Percentiles rank a stretch among this genome's conserved stretches.
Evolutionary conservation across 805 yeast genomes (phyloP).

Genomic region (Candida piceae): DNA sequence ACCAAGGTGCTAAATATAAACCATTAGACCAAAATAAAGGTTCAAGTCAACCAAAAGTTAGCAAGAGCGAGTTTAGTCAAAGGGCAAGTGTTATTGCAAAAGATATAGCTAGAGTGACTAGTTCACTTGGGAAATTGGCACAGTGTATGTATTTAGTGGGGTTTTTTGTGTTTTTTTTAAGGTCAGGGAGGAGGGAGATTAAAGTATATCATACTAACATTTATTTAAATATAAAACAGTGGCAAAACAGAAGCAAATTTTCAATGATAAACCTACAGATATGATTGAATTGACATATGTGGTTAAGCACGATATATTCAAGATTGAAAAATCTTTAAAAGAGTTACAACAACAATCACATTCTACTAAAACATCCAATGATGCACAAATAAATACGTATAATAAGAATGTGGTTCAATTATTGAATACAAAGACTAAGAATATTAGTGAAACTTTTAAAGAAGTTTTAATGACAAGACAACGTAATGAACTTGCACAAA

Average conservation of each 20-base stretch:
- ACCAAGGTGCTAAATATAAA: slow-evolving; percentile 16
- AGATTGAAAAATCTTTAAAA: slow-evolving; percentile 67
- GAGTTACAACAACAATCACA: slow-evolving; percentile 50
- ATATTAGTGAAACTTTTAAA: slow-evolving; percentile 88
- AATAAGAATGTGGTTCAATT: slow-evolving; percentile 83
- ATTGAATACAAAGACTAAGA: slow-evolving; percentile 83
- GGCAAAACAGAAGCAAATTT: slow-evolving; percentile 85
- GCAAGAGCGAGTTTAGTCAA: slow-evolving; percentile 57
- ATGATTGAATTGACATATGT: slow-evolving; percentile 87
- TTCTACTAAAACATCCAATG: slow-evolving; percentile 34
- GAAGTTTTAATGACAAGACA: slow-evolving; percentile 87
- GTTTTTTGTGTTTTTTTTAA: background rate
- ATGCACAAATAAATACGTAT: slow-evolving; percentile 66
- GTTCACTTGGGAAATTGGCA: slow-evolving; percentile 74
- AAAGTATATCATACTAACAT: too few species aligned
- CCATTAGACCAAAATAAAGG: slow-evolving; percentile 16
- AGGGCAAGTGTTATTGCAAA: slow-evolving; percentile 80
- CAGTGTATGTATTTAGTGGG: slow-evolving; percentile 19
- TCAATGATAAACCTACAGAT: slow-evolving; percentile 92
- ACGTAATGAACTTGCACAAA: slow-evolving; percentile 71
- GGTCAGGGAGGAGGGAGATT: too few species aligned
- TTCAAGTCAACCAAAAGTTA: slow-evolving; percentile 15
- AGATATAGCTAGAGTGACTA: slow-evolving; percentile 84
- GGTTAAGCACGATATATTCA: slow-evolving; percentile 80
- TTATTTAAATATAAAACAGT: slow-evolving; percentile 35